Evolutionary conservation across 257 asterid species (phyloP).

Genomic region (Lycium barbarum): DNA sequence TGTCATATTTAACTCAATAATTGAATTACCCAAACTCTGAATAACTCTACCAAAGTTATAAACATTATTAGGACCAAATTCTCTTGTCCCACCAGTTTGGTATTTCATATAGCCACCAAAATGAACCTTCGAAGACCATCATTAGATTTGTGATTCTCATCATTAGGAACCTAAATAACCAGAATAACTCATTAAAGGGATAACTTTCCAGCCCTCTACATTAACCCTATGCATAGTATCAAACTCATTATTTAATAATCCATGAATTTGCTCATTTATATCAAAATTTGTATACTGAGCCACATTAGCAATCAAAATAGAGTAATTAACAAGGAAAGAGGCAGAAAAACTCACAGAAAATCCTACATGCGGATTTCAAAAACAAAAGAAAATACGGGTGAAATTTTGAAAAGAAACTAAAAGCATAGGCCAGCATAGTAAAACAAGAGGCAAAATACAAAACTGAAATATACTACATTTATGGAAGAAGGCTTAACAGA

Average conservation of each 20-base stretch:
- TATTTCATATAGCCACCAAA: conserved; percentile 76
- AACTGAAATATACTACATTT: too few relatives aligned
- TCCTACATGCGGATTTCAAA: too few relatives aligned
- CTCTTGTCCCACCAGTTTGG: conserved; percentile 79
- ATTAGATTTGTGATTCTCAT: conserved; percentile 44
- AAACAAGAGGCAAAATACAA: too few relatives aligned
- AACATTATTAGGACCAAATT: conserved; percentile 90
- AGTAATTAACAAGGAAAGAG: too few relatives aligned
- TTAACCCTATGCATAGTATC: conserved; percentile 81
- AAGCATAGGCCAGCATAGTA: too few relatives aligned
- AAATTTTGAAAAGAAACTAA: too few relatives aligned
- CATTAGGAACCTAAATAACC: conserved; percentile 95
- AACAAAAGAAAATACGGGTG: too few relatives aligned
- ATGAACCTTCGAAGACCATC: conserved; percentile 47
- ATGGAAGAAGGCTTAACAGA: too few relatives aligned
- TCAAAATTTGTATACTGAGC: conserved; percentile 53
- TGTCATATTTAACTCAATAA: conserved; percentile 59
- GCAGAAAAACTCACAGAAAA: too few relatives aligned
- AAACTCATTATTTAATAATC: conserved; percentile 65
- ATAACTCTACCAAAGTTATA: conserved; percentile 79
- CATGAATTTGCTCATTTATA: conserved; percentile 56
- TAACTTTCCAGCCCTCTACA: conserved; percentile 84
- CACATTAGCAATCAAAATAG: conserved; percentile 58
- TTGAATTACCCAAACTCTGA: conserved; percentile 49
- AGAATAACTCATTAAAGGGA: conserved; percentile 89